phyloP scores from a whole-genome alignment of 2,329 filamentous ascomycete species.

The Beauveria brongniartii region DNA sequence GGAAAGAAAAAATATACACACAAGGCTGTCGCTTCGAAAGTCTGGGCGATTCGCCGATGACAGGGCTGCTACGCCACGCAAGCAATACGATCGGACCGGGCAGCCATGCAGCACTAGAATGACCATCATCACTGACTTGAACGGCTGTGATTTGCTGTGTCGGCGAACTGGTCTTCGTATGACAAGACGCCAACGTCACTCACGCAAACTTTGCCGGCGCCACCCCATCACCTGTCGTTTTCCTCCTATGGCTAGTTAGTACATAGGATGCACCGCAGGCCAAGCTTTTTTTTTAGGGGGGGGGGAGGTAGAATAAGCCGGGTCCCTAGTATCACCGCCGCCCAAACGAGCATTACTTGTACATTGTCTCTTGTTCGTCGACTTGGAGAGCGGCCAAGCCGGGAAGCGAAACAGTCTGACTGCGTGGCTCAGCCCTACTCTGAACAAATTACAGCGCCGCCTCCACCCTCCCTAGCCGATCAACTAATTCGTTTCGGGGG shows the following conservation, averaged over 20 bases:
- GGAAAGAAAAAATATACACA: neutral
- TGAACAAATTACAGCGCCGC: neutral
- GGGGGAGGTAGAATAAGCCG: neutral
- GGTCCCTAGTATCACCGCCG: neutral
- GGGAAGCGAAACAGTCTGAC: neutral
- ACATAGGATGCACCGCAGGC: neutral
- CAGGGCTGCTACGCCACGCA: conserved; percentile 6
- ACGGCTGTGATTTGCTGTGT: neutral
- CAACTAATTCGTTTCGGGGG: neutral
- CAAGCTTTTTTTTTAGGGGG: neutral
- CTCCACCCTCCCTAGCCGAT: neutral
- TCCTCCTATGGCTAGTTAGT: neutral
- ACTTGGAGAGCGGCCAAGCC: neutral
- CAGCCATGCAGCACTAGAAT: neutral
- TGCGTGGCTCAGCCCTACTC: conserved; percentile 9
- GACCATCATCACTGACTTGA: neutral
- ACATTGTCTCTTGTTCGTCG: neutral
- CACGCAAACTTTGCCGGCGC: neutral
- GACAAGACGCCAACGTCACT: conserved; percentile 7
- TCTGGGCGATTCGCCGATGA: conserved; percentile 1
- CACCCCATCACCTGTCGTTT: neutral
- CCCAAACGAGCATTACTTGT: neutral
- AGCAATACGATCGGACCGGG: conserved; percentile 5
- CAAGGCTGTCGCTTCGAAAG: neutral
- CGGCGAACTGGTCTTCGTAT: neutral